These are phyloP conservation scores for Narthecium ossifragum DNA, from an alignment of 106 monocot genomes.

Conservation along the genomic window DNA sequence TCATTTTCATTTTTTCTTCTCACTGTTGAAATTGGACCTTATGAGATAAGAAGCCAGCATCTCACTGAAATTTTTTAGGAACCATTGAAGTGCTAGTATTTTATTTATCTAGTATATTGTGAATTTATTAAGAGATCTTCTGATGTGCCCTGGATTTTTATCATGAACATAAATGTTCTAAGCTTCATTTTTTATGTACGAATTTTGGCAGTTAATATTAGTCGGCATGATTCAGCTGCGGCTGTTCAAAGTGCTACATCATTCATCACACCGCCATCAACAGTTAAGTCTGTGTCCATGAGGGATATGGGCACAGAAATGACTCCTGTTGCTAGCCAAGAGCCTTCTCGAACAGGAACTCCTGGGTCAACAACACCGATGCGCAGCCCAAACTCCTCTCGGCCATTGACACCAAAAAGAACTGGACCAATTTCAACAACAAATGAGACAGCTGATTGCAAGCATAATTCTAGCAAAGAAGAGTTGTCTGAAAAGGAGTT, in stretches of 20 bases:
- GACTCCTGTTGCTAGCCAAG: constrained; percentile 91
- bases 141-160: too few species aligned
- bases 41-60: too few species aligned
- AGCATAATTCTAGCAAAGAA: constrained; percentile 24
- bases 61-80: too few species aligned
- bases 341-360: constrained; percentile 81
- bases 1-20: too few species aligned
- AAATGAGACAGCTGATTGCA: constrained; percentile 18
- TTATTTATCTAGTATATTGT: too few species aligned
- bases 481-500: constrained; percentile 66
- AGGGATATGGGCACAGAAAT: constrained; percentile 95
- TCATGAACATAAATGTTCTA: too few species aligned
- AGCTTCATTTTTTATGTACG: neutral
- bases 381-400: constrained; percentile 55
- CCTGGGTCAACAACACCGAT: constrained; percentile 53
- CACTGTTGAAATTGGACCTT: too few species aligned
- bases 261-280: constrained; percentile 32
- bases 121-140: too few species aligned
- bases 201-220: constrained; percentile 39
- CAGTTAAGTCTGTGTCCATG: constrained; percentile 71
- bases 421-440: constrained; percentile 20
- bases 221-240: constrained; percentile 34
- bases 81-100: too few species aligned
- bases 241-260: constrained; percentile 25
- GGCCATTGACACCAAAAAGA: constrained; percentile 36